Evolutionary conservation across 2,329 filamentous ascomycete species (phyloP), one percentile per base, ranked within the genome.

Genomic region (Beauveria sp.): DNA sequence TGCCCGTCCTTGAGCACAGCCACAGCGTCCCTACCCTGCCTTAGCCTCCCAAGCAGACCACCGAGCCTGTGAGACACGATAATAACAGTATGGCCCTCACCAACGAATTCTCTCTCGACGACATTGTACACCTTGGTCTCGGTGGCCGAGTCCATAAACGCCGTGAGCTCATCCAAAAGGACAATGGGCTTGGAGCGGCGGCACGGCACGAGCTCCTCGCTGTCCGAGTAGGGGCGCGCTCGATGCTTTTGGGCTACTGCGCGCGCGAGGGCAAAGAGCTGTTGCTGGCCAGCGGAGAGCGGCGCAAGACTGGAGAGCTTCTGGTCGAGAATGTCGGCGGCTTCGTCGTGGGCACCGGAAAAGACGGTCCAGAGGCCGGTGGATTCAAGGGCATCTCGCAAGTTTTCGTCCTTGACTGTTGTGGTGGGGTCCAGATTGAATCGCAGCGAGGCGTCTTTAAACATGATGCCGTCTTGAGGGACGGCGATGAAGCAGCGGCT

Each of bases 21-120:
- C 1, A 72, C 64, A 30, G 62, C 26, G 63, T 73, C 72, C 26
- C 65, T 57, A 9, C 69, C 70, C 14, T 62, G 20, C 12, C 67
- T 67, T 56, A 70, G 65, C 16, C 67, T 61, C 5, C 66, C 63
- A 0, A 64, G 46, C 7, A 73, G 62, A 2, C 64, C 67, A 22
- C 66, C 67, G 6, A 75, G 46, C 55, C 73, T 67, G 67, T 75
- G 74, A 1, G 74, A 67, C 43, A 77, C 68, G 40, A 72, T 68
- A 8, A 76, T 66, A 3, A 74, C 71, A 0, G 74, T 75, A 40
- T 75, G 70, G 24, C 75, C 72, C 7, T 70, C 58, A 3, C 72
- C 55, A 1, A 61, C 53, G 38, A 68, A 68, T 14, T 67, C 66
- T 3, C 50, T 57, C 8, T 68, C 65, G 7, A 75, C 66, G 22